These are phyloP conservation scores for Neospermospora avenae DNA, from an alignment of 2,329 filamentous ascomycete genomes.

Conservation along the genomic window DNA sequence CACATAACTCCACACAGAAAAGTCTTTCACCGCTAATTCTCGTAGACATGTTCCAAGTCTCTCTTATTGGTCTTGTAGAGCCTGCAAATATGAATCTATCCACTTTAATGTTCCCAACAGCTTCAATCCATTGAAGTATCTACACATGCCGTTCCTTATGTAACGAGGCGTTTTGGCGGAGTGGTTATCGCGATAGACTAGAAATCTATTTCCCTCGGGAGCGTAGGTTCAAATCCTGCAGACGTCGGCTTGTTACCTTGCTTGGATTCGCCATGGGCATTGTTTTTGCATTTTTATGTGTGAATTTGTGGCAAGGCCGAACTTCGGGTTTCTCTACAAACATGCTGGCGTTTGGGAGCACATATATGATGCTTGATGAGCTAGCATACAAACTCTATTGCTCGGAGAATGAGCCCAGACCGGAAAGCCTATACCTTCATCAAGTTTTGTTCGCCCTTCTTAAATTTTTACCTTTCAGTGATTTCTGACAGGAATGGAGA, in stretches of 20 bases:
- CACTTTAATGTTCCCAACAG: neutral
- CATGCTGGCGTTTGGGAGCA: no score
- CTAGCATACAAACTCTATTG: no score
- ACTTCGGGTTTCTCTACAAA: no score
- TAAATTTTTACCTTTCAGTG: no score
- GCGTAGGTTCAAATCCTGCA: slow-evolving; percentile 10
- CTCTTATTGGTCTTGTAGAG: neutral
- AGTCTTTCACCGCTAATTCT: neutral
- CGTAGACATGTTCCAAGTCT: neutral
- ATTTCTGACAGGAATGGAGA: no score
- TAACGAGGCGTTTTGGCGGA: slow-evolving; percentile 3
- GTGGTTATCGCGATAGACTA: slow-evolving; percentile 12
- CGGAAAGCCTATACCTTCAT: no score
- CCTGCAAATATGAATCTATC: neutral
- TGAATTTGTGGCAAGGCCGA: neutral
- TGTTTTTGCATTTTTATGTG: neutral
- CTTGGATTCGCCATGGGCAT: no score
- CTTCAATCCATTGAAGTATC: neutral
- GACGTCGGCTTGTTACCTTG: no score
- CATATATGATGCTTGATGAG: no score
- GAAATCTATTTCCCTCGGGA: slow-evolving; percentile 11
- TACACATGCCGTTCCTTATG: neutral
- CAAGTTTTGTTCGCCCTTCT: no score
- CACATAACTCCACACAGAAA: neutral
- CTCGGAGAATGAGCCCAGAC: no score